Base-by-base conservation (phyloP, 352 stramenopile species). In the Globisporangium echinulatum region DNA sequence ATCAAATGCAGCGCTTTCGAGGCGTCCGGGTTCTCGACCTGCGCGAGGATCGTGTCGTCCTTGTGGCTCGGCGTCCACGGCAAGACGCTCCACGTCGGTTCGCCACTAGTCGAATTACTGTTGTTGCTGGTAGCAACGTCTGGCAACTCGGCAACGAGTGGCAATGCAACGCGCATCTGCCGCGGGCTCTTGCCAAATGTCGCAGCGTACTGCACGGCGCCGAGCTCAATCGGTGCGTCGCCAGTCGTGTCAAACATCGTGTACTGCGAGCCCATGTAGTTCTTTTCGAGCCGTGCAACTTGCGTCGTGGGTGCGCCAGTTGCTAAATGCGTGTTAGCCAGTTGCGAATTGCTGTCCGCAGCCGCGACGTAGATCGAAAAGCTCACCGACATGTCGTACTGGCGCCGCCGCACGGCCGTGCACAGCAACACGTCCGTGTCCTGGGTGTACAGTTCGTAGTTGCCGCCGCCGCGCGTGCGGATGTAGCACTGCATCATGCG, bases 401-500 rank as follows among this genome's bases (percentile, higher is more conserved):
- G 84, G 36, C 84, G 81, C 51, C 82, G 81, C 49, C 84, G 81
- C 51, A 90, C 80, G 0, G 84, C 84, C 11, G 84, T 89, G 63
- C 79, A 88, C 54, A 93, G 59, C 25, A 93, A 64, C 13, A 72
- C 86, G 72, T 93, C 73, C 4, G 70, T 88, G 66, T 93, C 79
- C 55, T 91, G 84, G 36, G 84, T 93, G 72, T 89, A 93, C 25
- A 93, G 63, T 64, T 93, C 84, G 71, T 93, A 93, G 67, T 88
- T 87, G 64, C 84, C 84, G 25, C 81, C 80, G 39, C 84, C 82
- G 4, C 80, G 81, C 9, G 84, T 91, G 59, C 84, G 81, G 57
- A 93, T 93, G 74, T 93, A 93, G 70, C 84, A 93, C 71, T 93
- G 84, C 78, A 83, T 93, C 76, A 90, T 87, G 2, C 88, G 66